Percentiles rank a stretch among this genome's conserved stretches.
Conservation (phyloP, 768 basidiomycete species). For the Lyophyllum atratum region DNA sequence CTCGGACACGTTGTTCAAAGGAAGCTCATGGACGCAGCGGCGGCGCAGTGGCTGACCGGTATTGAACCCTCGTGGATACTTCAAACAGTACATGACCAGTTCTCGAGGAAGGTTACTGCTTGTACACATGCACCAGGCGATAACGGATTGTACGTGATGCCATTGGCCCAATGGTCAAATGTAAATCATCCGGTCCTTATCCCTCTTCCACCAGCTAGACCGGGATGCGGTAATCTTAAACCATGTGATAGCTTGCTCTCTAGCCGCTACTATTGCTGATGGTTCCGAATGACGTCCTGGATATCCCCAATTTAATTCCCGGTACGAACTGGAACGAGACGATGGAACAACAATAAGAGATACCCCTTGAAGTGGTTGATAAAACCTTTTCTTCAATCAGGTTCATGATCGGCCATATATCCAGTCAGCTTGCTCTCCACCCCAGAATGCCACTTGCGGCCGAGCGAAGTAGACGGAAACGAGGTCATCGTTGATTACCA, state of each 20-base stretch:
- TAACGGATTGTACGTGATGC: neutral
- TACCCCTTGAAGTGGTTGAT: neutral
- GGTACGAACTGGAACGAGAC: neutral
- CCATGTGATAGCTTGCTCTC: neutral
- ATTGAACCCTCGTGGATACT: neutral
- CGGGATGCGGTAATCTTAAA: neutral
- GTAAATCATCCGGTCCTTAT: neutral
- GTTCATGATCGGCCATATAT: conserved; percentile 6
- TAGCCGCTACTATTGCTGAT: neutral
- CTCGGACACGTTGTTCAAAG: neutral
- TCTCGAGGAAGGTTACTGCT: neutral
- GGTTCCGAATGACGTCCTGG: neutral
- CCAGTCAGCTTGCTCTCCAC: neutral
- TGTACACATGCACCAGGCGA: neutral
- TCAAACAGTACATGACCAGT: neutral
- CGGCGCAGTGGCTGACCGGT: neutral
- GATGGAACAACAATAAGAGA: neutral
- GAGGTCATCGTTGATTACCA: conserved; percentile 1
- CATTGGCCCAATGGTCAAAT: neutral
- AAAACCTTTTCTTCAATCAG: neutral
- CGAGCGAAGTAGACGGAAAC: conserved; percentile 1
- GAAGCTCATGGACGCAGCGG: neutral
- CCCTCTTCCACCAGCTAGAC: neutral
- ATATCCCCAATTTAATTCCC: neutral
- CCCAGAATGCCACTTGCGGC: neutral